Conservation (phyloP, 768 basidiomycete genomes). For the Amanita pseudoporphyria region DNA sequence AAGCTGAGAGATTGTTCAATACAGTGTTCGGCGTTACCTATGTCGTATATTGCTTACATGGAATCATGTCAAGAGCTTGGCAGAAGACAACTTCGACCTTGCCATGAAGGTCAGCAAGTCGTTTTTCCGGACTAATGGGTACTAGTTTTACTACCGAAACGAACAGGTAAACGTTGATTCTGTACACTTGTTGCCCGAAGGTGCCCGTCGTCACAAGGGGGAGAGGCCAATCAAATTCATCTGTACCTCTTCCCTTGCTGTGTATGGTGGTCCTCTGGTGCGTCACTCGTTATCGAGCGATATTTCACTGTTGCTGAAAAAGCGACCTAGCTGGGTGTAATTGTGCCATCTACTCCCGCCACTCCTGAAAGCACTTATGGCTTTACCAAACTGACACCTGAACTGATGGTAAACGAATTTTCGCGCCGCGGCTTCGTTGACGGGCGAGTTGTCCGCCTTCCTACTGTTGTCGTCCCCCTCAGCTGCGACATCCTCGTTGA, state of each 20-base stretch:
- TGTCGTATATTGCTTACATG: conserved; percentile 40
- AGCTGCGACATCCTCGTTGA: conserved; percentile 45
- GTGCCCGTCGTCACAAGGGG: conserved; percentile 21
- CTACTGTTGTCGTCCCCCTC: conserved; percentile 49
- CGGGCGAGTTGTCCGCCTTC: conserved; percentile 49
- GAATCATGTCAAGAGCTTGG: conserved; percentile 56
- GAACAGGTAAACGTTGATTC: conserved; percentile 47
- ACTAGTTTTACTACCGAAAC: neutral
- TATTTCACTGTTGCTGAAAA: neutral
- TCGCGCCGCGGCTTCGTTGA: conserved; percentile 47
- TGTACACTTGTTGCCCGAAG: conserved; percentile 33
- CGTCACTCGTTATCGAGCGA: conserved; percentile 1
- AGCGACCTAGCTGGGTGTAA: conserved; percentile 26
- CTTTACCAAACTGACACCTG: conserved; percentile 44
- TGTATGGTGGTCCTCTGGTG: conserved; percentile 47
- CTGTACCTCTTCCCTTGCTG: conserved; percentile 49
- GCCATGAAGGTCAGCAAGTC: conserved; percentile 30
- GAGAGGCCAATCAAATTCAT: conserved; percentile 36
- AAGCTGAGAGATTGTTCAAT: conserved; percentile 28
- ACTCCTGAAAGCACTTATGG: conserved; percentile 50
- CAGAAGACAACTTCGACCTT: conserved; percentile 50
- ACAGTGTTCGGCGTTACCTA: conserved; percentile 31
- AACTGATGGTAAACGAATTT: conserved; percentile 52
- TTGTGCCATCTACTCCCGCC: conserved; percentile 39
- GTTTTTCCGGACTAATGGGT: neutral